Evolutionary conservation across 2,329 filamentous ascomycete species (phyloP).

Genomic region (Fusarium lateritium): DNA sequence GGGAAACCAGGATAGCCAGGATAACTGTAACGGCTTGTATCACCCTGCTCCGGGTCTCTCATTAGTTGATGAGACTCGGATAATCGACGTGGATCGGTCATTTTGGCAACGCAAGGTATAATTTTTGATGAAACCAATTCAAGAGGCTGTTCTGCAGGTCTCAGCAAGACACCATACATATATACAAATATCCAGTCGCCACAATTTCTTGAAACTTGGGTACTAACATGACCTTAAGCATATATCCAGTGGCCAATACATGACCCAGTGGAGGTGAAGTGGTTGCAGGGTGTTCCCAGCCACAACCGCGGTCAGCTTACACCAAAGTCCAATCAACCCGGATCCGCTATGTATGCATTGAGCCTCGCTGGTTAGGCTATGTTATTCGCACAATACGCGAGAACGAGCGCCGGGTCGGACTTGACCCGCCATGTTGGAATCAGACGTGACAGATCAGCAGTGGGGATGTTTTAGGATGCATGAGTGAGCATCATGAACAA

Average conservation of each 20-base stretch:
- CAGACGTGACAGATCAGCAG: background rate
- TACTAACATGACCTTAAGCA: background rate
- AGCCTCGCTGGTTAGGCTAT: background rate
- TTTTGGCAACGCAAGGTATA: background rate
- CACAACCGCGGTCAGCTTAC: slow-evolving; percentile 8
- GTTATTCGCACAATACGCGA: background rate
- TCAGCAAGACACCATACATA: slow-evolving; percentile 2
- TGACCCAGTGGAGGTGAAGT: background rate
- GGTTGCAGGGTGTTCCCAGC: background rate
- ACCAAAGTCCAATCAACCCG: background rate
- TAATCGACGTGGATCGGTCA: background rate
- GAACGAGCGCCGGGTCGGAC: background rate
- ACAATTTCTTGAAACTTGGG: background rate
- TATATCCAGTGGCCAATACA: background rate
- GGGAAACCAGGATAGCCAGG: slow-evolving; percentile 12
- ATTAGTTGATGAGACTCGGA: slow-evolving; percentile 3
- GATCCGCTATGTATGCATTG: background rate
- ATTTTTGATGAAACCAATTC: no score
- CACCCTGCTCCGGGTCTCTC: slow-evolving; percentile 1
- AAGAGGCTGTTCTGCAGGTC: background rate
- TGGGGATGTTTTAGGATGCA: no score
- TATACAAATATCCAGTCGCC: background rate
- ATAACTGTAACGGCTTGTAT: background rate
- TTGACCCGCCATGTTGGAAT: background rate
- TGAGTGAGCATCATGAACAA: no score